These are phyloP conservation scores for Aspergillus sp. DNA, from an alignment of 2,329 filamentous ascomycete species.

Conservation along the genomic window DNA sequence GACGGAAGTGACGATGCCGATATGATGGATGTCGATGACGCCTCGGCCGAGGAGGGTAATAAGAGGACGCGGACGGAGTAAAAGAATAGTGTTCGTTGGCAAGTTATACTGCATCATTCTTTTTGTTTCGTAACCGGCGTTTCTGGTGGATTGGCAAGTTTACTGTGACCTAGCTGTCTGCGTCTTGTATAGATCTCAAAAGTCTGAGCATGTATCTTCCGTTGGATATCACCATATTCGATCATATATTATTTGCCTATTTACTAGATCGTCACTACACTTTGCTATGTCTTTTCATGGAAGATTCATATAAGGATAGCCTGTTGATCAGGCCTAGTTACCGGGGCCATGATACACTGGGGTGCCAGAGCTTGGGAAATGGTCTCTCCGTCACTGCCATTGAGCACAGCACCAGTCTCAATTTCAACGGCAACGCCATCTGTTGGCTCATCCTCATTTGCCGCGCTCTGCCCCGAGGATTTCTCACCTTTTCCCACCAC, in stretches of 20 bases:
- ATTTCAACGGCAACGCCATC: too few relatives aligned
- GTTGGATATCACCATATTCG: too few relatives aligned
- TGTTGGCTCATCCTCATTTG: too few relatives aligned
- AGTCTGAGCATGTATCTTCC: slow-evolving; percentile 2
- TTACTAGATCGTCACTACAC: neutral
- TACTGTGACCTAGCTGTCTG: slow-evolving; percentile 9
- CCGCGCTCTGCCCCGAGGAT: too few relatives aligned
- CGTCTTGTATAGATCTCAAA: slow-evolving; percentile 16
- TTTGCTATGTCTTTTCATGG: neutral
- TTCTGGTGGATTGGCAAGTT: slow-evolving; percentile 11
- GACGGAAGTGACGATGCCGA: slow-evolving; percentile 37
- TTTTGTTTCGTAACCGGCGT: slow-evolving; percentile 7
- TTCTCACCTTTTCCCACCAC: too few relatives aligned
- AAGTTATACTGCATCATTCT: neutral
- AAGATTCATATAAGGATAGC: neutral
- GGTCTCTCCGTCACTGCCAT: neutral
- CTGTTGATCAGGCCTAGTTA: too few relatives aligned
- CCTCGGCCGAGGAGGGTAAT: slow-evolving; percentile 28
- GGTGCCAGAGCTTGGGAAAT: neutral
- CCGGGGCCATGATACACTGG: too few relatives aligned
- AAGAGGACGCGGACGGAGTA: slow-evolving; percentile 27
- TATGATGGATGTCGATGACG: slow-evolving; percentile 39
- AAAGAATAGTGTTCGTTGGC: slow-evolving; percentile 3
- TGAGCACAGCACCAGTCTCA: neutral
- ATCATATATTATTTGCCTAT: neutral